A percentile compares a stretch with the other conserved stretches of the same genome.
These are phyloP conservation scores for Coemansia sp. DNA, from an alignment of 192 early-diverging fungal species.

Conservation along the genomic window DNA sequence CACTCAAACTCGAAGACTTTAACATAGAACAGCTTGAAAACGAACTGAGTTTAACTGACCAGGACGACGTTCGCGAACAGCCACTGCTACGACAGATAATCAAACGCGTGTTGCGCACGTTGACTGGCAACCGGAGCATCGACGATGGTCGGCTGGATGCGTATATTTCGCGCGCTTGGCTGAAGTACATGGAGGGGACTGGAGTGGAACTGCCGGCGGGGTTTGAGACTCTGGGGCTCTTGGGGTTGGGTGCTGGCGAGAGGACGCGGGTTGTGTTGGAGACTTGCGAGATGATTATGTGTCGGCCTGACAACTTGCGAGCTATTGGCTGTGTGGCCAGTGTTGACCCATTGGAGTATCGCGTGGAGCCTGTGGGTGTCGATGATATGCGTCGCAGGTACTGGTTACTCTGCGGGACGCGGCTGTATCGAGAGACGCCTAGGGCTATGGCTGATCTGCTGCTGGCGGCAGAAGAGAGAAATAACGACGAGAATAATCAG, in stretches of 20 bases:
- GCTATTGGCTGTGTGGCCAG: neutral
- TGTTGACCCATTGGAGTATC: slow-evolving; percentile 5
- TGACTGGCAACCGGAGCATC: slow-evolving; percentile 20
- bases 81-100: slow-evolving; percentile 11
- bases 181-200: slow-evolving; percentile 10
- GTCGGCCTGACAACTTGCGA: slow-evolving; percentile 18
- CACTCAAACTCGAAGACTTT: slow-evolving; percentile 18
- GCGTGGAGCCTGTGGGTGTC: slow-evolving; percentile 13
- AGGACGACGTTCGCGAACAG: neutral
- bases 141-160: slow-evolving; percentile 11
- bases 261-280: slow-evolving; percentile 21
- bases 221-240: slow-evolving; percentile 13
- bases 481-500: neutral
- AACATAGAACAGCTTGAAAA: slow-evolving; percentile 19
- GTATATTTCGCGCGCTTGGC: slow-evolving; percentile 24
- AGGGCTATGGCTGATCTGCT: slow-evolving; percentile 16
- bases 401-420: slow-evolving; percentile 28
- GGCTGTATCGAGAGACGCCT: slow-evolving; percentile 30
- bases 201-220: neutral
- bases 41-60: slow-evolving; percentile 16
- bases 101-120: slow-evolving; percentile 14
- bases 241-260: slow-evolving; percentile 16
- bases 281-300: slow-evolving; percentile 27
- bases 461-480: slow-evolving; percentile 7
- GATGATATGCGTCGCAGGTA: slow-evolving; percentile 23